Conservation (phyloP, 768 basidiomycete genomes). For the Auriscalpium vulgare region DNA sequence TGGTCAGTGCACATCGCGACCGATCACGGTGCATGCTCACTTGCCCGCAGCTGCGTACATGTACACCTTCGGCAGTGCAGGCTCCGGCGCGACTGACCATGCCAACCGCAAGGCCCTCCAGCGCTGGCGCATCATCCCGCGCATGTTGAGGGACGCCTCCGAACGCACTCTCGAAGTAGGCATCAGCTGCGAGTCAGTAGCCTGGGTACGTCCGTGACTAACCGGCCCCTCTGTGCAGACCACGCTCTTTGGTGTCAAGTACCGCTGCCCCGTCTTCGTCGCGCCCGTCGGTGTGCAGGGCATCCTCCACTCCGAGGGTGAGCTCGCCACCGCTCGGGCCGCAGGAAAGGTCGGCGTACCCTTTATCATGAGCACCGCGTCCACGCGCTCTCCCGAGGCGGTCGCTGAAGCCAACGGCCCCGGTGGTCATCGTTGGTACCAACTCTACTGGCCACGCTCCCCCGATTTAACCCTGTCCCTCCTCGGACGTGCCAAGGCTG, state of each 20-base stretch:
- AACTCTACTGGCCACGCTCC: conserved; percentile 70
- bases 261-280: conserved; percentile 54
- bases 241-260: conserved; percentile 60
- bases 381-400: conserved; percentile 64
- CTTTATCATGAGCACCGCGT: conserved; percentile 70
- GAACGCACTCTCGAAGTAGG: conserved; percentile 50
- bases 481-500: conserved; percentile 55
- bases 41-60: conserved; percentile 49
- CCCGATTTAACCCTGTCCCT: conserved; percentile 57
- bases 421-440: conserved; percentile 66
- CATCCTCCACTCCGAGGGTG: conserved; percentile 62
- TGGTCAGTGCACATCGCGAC: conserved; percentile 25
- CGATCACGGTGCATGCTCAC: background rate
- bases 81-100: conserved; percentile 55
- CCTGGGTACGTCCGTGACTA: background rate
- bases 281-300: conserved; percentile 70
- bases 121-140: conserved; percentile 69
- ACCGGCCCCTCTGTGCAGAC: conserved; percentile 32
- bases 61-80: conserved; percentile 76
- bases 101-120: conserved; percentile 60
- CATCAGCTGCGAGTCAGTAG: background rate
- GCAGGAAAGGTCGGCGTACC: conserved; percentile 56
- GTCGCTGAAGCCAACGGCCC: conserved; percentile 64
- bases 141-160: conserved; percentile 62
- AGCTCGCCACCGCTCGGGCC: conserved; percentile 61